Evolutionary conservation across 495 filamentous ascomycete species (phyloP).

Genomic region (Amphirosellinia nigrospora): DNA sequence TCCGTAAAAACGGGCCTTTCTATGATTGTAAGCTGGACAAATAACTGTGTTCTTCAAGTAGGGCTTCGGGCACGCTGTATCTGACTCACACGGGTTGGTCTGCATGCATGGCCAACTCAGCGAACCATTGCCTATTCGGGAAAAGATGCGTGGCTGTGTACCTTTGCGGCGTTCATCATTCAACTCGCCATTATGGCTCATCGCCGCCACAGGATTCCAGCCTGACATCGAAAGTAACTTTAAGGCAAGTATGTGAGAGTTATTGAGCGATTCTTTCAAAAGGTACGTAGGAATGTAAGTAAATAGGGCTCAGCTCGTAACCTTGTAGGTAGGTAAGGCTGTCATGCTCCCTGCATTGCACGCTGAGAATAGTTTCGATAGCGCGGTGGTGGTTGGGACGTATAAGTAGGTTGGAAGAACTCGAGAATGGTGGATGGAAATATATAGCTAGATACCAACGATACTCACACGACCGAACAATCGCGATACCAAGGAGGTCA

Average conservation of each 20-base stretch:
- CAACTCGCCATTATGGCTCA: slow-evolving; percentile 10
- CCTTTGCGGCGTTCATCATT: background rate
- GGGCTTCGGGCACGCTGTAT: slow-evolving; percentile 1
- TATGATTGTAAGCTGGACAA: background rate
- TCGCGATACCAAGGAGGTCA: background rate
- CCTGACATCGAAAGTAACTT: background rate
- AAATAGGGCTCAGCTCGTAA: too few relatives aligned
- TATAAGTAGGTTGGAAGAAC: slow-evolving; percentile 1
- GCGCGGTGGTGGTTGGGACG: background rate
- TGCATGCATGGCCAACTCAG: slow-evolving; percentile 5
- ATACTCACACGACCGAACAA: background rate
- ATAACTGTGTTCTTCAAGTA: background rate
- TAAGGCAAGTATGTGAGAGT: background rate
- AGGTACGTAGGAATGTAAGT: too few relatives aligned
- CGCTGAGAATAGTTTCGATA: background rate
- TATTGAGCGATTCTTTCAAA: background rate
- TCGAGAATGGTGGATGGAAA: background rate
- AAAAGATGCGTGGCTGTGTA: slow-evolving; percentile 15
- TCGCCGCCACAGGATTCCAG: background rate
- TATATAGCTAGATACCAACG: background rate
- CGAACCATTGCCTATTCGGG: background rate
- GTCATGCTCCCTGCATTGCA: background rate
- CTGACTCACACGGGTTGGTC: background rate
- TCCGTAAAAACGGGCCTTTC: background rate
- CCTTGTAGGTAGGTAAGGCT: background rate